Evolutionary conservation across 23 red algal species (phyloP).

Genomic region (Rhodosorus marinus): DNA sequence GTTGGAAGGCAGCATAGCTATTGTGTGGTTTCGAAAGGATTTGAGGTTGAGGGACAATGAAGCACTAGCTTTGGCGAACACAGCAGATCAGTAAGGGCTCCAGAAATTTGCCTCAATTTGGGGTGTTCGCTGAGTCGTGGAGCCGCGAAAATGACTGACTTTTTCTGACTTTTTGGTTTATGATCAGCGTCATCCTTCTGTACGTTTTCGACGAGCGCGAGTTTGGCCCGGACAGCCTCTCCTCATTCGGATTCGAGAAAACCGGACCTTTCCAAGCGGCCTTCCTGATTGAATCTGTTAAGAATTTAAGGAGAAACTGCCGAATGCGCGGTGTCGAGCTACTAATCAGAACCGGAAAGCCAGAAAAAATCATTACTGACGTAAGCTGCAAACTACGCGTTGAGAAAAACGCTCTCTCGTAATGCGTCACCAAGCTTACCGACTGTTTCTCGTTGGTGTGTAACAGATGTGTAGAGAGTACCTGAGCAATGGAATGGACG

Average conservation of each 20-base stretch:
- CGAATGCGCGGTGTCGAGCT: constrained; percentile 39
- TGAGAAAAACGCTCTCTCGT: too few relatives aligned
- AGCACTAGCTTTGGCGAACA: constrained; percentile 25
- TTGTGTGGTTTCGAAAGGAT: constrained; percentile 83
- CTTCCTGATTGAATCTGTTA: constrained; percentile 68
- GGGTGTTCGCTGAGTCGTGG: too few relatives aligned
- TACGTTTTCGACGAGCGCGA: constrained; percentile 86
- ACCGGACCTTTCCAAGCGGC: constrained; percentile 58
- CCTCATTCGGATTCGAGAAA: constrained; percentile 81
- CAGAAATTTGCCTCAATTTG: too few relatives aligned
- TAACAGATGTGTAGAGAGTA: too few relatives aligned
- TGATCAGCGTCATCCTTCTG: constrained; percentile 48
- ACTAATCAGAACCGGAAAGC: constrained; percentile 39
- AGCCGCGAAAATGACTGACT: too few relatives aligned
- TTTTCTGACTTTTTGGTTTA: too few relatives aligned
- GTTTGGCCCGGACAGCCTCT: constrained; percentile 75
- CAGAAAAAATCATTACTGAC: constrained; percentile 62
- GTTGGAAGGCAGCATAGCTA: too few relatives aligned
- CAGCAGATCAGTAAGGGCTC: too few relatives aligned
- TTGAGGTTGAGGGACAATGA: constrained; percentile 57
- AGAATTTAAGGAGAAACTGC: constrained; percentile 26
- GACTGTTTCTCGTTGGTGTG: too few relatives aligned
- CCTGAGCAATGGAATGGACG: too few relatives aligned
- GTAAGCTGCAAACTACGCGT: too few relatives aligned
- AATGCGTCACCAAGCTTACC: too few relatives aligned